Evolutionary conservation across 208 protist genomes (phyloP).

Genomic region (Tritrichomonas foetus): DNA sequence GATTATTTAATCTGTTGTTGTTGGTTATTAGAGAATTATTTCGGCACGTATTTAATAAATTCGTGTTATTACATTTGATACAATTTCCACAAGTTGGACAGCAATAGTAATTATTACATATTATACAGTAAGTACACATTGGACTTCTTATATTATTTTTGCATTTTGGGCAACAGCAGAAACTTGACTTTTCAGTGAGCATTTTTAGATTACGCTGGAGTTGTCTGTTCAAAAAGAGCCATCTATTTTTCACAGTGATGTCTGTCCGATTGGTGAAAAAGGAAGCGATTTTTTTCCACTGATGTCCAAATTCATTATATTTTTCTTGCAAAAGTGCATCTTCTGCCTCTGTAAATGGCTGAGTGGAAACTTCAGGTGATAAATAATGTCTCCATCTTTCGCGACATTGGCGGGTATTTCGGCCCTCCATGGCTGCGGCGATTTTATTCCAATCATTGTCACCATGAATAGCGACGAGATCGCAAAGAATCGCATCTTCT

Average conservation of each 20-base stretch:
- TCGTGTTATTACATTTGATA: too few relatives aligned
- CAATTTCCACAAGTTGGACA: too few relatives aligned
- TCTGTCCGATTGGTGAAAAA: background rate
- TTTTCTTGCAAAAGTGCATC: background rate
- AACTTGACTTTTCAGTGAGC: too few relatives aligned
- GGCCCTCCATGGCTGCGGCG: background rate
- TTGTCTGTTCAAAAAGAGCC: background rate
- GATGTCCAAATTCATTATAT: background rate
- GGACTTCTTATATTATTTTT: too few relatives aligned
- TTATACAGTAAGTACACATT: too few relatives aligned
- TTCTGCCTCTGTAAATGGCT: background rate
- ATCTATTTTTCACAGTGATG: background rate
- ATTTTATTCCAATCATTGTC: background rate
- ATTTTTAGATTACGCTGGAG: too few relatives aligned
- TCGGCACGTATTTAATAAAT: too few relatives aligned
- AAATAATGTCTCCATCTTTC: constrained; percentile 2
- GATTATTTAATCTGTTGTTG: too few relatives aligned
- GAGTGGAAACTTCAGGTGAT: background rate
- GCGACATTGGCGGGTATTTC: background rate
- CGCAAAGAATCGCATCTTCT: background rate
- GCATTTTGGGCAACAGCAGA: too few relatives aligned
- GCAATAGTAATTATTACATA: too few relatives aligned
- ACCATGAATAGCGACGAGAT: background rate
- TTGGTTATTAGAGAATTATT: too few relatives aligned
- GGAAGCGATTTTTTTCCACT: background rate